Percentiles rank a stretch among this genome's conserved stretches.
These are phyloP conservation scores for Corchorus capsularis DNA, from an alignment of 345 rosid species.

Conservation along the genomic window DNA sequence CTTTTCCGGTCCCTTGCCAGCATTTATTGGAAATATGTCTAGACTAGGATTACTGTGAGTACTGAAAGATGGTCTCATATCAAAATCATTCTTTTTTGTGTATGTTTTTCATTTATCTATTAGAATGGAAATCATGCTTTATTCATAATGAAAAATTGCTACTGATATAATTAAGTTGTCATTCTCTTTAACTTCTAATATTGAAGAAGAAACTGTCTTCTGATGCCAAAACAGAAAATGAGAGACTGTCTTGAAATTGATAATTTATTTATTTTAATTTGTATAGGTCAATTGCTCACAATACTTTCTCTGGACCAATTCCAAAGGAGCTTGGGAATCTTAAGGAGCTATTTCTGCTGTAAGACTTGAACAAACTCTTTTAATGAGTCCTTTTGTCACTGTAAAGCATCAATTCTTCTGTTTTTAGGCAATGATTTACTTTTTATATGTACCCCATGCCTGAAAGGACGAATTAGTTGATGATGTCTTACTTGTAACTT, in stretches of 20 bases:
- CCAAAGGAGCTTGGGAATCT: constrained; percentile 45
- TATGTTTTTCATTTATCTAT: not conserved
- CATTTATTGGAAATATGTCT: constrained; percentile 37
- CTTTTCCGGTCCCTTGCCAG: constrained; percentile 40
- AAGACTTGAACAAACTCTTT: constrained; percentile 18
- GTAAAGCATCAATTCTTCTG: not conserved
- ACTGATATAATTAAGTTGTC: too few species aligned
- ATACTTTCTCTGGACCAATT: constrained; percentile 38
- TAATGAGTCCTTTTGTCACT: not conserved
- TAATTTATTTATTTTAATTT: constrained; percentile 5
- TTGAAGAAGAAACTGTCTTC: too few species aligned
- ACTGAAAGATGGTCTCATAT: not conserved
- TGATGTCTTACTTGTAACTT: not conserved
- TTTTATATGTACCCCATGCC: not conserved
- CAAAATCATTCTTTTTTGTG: not conserved
- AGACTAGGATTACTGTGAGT: constrained; percentile 26
- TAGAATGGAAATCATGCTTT: too few species aligned
- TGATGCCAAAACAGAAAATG: too few species aligned
- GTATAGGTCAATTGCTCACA: constrained; percentile 33
- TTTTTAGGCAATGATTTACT: not conserved
- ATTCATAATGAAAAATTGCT: too few species aligned
- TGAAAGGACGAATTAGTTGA: not conserved
- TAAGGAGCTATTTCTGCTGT: constrained; percentile 31
- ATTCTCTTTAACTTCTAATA: too few species aligned
- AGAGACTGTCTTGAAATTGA: too few species aligned